A percentile compares a stretch with the other conserved stretches of the same genome.
phyloP scores from a whole-genome alignment of 2,329 filamentous ascomycete genomes.

The Blastomyces emzantsi region DNA sequence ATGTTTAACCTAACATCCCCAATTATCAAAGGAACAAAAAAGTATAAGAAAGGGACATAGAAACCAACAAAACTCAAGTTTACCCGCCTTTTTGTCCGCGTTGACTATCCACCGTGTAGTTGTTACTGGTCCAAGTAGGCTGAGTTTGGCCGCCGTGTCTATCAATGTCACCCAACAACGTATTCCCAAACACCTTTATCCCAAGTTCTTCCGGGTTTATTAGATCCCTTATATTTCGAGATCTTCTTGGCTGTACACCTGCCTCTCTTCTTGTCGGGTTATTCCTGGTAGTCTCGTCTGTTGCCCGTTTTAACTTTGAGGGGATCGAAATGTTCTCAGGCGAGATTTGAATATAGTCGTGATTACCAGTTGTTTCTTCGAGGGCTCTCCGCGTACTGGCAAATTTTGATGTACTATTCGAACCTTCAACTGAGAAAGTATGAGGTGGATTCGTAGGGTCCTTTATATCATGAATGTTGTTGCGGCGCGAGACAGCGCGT shows the following conservation, averaged over 20 bases:
- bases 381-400: not conserved
- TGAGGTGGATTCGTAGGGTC: not conserved
- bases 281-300: not conserved
- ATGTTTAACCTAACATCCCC: not conserved
- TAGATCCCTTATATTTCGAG: not conserved
- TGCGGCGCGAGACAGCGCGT: slow-evolving; percentile 17
- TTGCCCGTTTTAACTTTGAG: not conserved
- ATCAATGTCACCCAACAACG: not conserved
- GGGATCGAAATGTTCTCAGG: not conserved
- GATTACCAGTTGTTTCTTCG: slow-evolving; percentile 1
- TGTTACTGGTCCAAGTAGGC: not conserved
- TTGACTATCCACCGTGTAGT: not conserved
- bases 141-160: not conserved
- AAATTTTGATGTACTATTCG: not conserved
- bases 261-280: not conserved
- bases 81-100: slow-evolving; percentile 5
- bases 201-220: slow-evolving; percentile 6
- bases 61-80: not conserved
- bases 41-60: not conserved
- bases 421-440: not conserved
- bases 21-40: not conserved
- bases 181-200: not conserved
- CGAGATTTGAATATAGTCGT: not conserved
- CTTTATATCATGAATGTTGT: slow-evolving; percentile 8
- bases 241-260: not conserved